These are phyloP conservation scores for Solidago caesia DNA, from an alignment of 129 eudicot genomes.

Conservation along the genomic window DNA sequence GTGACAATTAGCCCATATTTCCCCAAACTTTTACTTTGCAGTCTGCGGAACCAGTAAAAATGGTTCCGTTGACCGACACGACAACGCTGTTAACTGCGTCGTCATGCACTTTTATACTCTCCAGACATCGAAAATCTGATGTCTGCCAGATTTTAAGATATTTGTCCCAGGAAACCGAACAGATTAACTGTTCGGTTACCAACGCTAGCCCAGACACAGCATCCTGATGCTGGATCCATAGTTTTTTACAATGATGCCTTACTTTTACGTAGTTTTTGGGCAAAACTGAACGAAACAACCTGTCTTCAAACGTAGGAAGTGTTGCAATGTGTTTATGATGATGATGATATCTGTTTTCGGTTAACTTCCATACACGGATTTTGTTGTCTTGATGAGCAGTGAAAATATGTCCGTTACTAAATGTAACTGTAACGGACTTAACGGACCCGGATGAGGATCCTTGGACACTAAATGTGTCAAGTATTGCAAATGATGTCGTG, in stretches of 20 bases:
- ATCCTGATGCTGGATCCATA: slow-evolving; percentile 88
- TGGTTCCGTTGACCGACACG: slow-evolving; percentile 40
- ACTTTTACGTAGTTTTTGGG: slow-evolving; percentile 72
- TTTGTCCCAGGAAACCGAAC: slow-evolving; percentile 83
- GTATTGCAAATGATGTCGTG: slow-evolving; percentile 28
- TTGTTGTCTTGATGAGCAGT: slow-evolving; percentile 78
- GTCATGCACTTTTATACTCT: slow-evolving; percentile 71
- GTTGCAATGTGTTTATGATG: slow-evolving; percentile 53
- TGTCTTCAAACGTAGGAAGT: slow-evolving; percentile 66
- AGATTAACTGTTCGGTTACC: slow-evolving; percentile 26
- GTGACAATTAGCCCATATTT: slow-evolving; percentile 43
- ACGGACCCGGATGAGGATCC: slow-evolving; percentile 46
- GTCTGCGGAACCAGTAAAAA: slow-evolving; percentile 79
- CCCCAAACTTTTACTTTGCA: slow-evolving; percentile 52
- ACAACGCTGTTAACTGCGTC: slow-evolving; percentile 77
- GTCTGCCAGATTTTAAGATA: slow-evolving; percentile 57
- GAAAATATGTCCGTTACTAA: slow-evolving; percentile 42
- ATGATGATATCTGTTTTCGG: slow-evolving; percentile 14
- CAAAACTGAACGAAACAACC: slow-evolving; percentile 40
- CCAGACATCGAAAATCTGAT: slow-evolving; percentile 39
- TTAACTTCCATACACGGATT: slow-evolving; percentile 64
- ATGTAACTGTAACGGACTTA: slow-evolving; percentile 52
- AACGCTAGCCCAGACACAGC: slow-evolving; percentile 68
- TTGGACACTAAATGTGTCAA: slow-evolving; percentile 42
- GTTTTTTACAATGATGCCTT: slow-evolving; percentile 56